These are phyloP conservation scores for Trametes sanguinea DNA, from an alignment of 768 basidiomycete species.

Conservation along the genomic window DNA sequence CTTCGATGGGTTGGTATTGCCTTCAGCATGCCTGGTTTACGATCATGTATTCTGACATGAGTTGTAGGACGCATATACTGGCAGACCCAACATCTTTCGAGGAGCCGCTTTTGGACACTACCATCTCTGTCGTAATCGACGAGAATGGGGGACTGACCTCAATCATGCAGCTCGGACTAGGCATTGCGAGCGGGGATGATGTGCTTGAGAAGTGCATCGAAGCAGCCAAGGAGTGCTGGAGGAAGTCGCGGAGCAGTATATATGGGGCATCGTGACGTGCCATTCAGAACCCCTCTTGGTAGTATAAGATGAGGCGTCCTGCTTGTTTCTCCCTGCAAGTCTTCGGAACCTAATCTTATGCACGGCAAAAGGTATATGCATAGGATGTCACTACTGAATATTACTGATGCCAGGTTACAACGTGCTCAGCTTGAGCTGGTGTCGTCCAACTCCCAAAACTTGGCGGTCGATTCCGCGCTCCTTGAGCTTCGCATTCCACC, in stretches of 20 bases:
- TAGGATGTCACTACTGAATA: not conserved
- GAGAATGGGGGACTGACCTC: slow-evolving; percentile 49
- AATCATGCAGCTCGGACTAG: slow-evolving; percentile 57
- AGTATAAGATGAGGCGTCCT: not conserved
- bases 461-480: slow-evolving; percentile 20
- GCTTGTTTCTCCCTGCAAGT: not conserved
- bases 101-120: slow-evolving; percentile 78
- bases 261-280: not conserved
- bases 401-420: not conserved
- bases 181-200: slow-evolving; percentile 33
- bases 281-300: not conserved
- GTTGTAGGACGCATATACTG: slow-evolving; percentile 65
- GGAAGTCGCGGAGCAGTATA: slow-evolving; percentile 5
- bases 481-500: slow-evolving; percentile 30
- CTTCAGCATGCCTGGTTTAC: no score
- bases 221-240: slow-evolving; percentile 33
- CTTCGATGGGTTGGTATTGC: slow-evolving; percentile 68
- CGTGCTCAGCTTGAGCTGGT: slow-evolving; percentile 16
- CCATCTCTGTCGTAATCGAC: slow-evolving; percentile 63
- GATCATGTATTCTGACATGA: no score
- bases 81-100: slow-evolving; percentile 91
- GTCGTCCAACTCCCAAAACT: slow-evolving; percentile 22
- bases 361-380: not conserved
- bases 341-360: no score
- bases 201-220: slow-evolving; percentile 42